A percentile compares a stretch with the other conserved stretches of the same genome.
Conservation (phyloP, 768 basidiomycete species). For the Suillus decipiens region DNA sequence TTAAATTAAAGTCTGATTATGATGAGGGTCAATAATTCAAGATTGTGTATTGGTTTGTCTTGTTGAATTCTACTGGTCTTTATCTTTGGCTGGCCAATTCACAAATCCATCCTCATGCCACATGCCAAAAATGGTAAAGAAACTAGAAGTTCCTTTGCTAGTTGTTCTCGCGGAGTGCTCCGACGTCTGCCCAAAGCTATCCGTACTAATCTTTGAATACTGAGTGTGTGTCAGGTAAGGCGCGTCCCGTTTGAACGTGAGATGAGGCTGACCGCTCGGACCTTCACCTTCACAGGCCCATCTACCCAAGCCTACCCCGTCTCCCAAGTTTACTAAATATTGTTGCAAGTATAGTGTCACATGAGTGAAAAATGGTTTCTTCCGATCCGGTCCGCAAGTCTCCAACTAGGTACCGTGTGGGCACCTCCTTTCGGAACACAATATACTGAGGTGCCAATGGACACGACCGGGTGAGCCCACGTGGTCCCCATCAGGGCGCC, state of each 20-base stretch:
- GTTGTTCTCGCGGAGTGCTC: background rate
- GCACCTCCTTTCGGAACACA: background rate
- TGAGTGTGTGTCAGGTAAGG: background rate
- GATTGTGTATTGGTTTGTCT: background rate
- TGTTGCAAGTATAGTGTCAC: background rate
- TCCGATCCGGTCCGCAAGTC: background rate
- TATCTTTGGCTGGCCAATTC: background rate
- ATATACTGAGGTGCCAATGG: background rate
- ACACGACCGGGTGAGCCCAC: slow-evolving; percentile 12
- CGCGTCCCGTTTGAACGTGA: background rate
- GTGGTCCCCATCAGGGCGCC: slow-evolving; percentile 13
- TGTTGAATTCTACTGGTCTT: background rate
- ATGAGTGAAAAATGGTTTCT: background rate
- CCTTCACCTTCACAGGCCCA: background rate
- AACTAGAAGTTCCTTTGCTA: background rate
- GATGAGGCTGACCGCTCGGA: background rate
- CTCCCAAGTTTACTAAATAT: background rate
- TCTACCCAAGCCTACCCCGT: background rate
- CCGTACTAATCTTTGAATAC: background rate
- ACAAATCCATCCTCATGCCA: background rate
- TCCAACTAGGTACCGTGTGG: background rate
- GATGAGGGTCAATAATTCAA: background rate
- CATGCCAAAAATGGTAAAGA: background rate
- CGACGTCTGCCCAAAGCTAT: background rate
- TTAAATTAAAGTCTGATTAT: background rate